These are phyloP conservation scores for Aspergillus melleus DNA, from an alignment of 2,329 filamentous ascomycete genomes.

Conservation along the genomic window DNA sequence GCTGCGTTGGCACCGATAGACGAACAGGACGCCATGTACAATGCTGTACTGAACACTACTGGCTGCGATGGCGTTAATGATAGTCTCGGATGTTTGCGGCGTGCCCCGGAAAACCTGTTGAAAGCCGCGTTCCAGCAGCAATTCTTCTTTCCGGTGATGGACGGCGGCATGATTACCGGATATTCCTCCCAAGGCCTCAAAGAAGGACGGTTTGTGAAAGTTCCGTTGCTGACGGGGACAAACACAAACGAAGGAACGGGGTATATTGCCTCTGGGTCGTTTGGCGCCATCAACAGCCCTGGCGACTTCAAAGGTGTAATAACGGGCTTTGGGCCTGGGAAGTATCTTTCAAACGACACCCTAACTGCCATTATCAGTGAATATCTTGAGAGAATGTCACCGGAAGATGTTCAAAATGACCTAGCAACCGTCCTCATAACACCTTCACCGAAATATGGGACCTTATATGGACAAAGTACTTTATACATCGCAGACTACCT, in stretches of 20 bases:
- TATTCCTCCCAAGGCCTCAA: not conserved
- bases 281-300: not conserved
- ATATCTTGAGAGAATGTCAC: not conserved
- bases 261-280: not conserved
- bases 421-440: not conserved
- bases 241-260: constrained; percentile 13
- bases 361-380: not conserved
- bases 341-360: not conserved
- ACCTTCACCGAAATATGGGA: not conserved
- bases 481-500: constrained; percentile 12
- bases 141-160: constrained; percentile 9
- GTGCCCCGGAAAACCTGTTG: not conserved
- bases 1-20: not conserved
- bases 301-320: not conserved
- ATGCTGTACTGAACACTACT: constrained; percentile 7
- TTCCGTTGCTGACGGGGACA: constrained; percentile 9
- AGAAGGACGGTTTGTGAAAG: constrained; percentile 8
- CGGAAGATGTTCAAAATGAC: not conserved
- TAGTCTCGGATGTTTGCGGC: constrained; percentile 11
- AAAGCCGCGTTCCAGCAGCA: constrained; percentile 4
- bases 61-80: constrained; percentile 5
- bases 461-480: not conserved
- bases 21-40: constrained; percentile 8
- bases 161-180: constrained; percentile 3
- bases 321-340: not conserved